Base-by-base conservation (phyloP, 352 stramenopile genomes). In the Pythium rishiriense region DNA sequence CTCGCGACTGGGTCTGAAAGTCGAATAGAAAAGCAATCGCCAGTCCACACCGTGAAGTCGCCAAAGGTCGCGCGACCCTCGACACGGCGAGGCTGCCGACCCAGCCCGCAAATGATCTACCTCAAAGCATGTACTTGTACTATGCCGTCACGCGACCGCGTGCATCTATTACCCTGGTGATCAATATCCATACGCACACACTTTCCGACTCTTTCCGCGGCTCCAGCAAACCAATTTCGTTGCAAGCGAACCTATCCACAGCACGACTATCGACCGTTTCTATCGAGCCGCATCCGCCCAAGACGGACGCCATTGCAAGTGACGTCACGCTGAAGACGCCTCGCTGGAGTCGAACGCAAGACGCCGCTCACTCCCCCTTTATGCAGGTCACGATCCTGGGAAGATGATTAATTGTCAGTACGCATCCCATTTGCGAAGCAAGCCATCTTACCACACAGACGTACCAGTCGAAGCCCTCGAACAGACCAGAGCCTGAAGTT, bases 391-490 rank as follows among this genome's bases (percentile, higher is more conserved):
- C 86, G 54, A 95, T 95, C 86, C 86, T 95, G 67, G 56, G n/a
- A n/a, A n/a, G n/a, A n/a, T n/a, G n/a, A n/a, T n/a, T n/a, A n/a
- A n/a, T n/a, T n/a, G n/a, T n/a, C n/a, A n/a, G n/a, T n/a, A n/a
- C n/a, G n/a, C n/a, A n/a, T n/a, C n/a, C n/a, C n/a, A n/a, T n/a
- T n/a, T n/a, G 19, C 5, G 12, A 10, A 4, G 12, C 19, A 7
- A 17, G 35, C 35, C 35, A 10, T 4, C 4, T 14, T 6, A 28
- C 17, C 11, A 31, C 4, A 12, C 26, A 42, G 3, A 46, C 66
- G 58, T 70, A 97, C 98, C 98, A 99, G 78, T 99, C 98, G 72
- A 99, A 99, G 56, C 98, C 98, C 81, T 99, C 97, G 78, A 99
- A 99, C 14, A 99, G 83, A 22, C 98, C 98, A 46, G 97, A 93